Evolutionary conservation across 2,329 filamentous ascomycete species (phyloP), one percentile per base, ranked within the genome.

Genomic region (Cryoendolithus antarcticus): DNA sequence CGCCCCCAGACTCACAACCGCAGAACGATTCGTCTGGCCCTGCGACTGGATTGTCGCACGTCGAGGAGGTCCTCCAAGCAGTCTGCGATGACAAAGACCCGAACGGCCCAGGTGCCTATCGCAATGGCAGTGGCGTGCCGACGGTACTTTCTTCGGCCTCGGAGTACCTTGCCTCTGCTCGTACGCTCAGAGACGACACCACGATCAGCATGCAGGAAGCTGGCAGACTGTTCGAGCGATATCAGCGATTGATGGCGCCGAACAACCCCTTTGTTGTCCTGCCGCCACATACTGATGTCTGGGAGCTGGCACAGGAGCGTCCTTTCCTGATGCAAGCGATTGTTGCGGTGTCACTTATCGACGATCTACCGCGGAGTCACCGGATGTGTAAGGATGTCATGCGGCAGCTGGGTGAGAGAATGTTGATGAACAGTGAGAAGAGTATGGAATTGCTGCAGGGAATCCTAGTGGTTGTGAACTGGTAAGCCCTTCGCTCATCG

Each of bases 391-490:
- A 49, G 40, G 43, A 51, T 21, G 35, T 58, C 12, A 51, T 54
- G 41, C 47, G 49, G 4, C 48, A 53, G n/a, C 41, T 57, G 21
- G 49, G 47, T 28, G 48, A 56, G 34, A 41, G 50, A 15, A 48
- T 56, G 9, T 44, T 58, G 30, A 45, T 56, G 15, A 51, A 54
- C 9, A 49, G 48, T 27, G 54, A 58, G 42, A 56, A 56, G 37
- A 48, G 45, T 3, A 29, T 55, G 9, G 55, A 54, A 15, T 36
- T 56, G 28, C 28, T 58, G n/a, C 51, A 56, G 34, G 50, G 42
- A 7, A 46, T 55, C 27, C 32, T 52, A 9, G 35, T 45, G 4
- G 30, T 46, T 31, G 35, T 49, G 2, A 27, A 36, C 7, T 47
- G 42, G 40, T 37, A 29, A 21, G 15, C 15, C 15, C 15, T 19